These are phyloP conservation scores for Fusarium albosuccineum DNA, from an alignment of 2,329 filamentous ascomycete species.

Conservation along the genomic window DNA sequence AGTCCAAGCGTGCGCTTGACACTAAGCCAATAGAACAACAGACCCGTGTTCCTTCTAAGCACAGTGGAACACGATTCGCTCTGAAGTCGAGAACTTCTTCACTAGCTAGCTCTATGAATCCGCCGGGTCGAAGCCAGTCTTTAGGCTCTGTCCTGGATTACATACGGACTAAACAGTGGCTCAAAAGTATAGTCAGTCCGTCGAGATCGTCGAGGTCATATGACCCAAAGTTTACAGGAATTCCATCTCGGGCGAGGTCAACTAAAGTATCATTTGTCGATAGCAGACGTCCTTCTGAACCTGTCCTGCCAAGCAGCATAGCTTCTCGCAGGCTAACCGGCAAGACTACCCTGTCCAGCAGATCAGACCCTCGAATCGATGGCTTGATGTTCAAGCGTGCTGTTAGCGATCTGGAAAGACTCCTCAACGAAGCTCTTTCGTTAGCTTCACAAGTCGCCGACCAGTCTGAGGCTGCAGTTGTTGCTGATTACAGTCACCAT, in stretches of 20 bases:
- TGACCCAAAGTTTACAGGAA: constrained; percentile 46
- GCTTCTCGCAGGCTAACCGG: constrained; percentile 34
- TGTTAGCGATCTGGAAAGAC: constrained; percentile 59
- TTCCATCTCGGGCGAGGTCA: constrained; percentile 32
- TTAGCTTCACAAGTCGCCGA: constrained; percentile 58
- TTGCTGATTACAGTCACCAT: constrained; percentile 25
- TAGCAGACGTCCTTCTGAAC: constrained; percentile 41
- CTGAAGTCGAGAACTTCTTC: constrained; percentile 17
- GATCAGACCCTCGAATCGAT: constrained; percentile 44
- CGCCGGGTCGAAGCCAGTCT: constrained; percentile 42
- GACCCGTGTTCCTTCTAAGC: neutral
- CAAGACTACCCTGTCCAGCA: constrained; percentile 36
- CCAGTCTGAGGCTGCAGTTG: constrained; percentile 41
- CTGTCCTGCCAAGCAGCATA: constrained; percentile 29
- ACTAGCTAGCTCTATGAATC: constrained; percentile 8
- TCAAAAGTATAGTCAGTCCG: constrained; percentile 43
- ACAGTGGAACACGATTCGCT: constrained; percentile 6
- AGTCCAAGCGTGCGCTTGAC: neutral
- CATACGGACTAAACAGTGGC: constrained; percentile 51
- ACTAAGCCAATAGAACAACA: neutral
- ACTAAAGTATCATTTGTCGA: constrained; percentile 24
- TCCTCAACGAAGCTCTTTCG: constrained; percentile 61
- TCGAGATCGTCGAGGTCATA: constrained; percentile 46
- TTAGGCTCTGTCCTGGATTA: constrained; percentile 50
- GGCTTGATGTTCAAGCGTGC: constrained; percentile 51